A percentile compares a stretch with the other conserved stretches of the same genome.
These are phyloP conservation scores for Oryza glaberrima DNA, from an alignment of 176 grass and related monocot species.

Conservation along the genomic window DNA sequence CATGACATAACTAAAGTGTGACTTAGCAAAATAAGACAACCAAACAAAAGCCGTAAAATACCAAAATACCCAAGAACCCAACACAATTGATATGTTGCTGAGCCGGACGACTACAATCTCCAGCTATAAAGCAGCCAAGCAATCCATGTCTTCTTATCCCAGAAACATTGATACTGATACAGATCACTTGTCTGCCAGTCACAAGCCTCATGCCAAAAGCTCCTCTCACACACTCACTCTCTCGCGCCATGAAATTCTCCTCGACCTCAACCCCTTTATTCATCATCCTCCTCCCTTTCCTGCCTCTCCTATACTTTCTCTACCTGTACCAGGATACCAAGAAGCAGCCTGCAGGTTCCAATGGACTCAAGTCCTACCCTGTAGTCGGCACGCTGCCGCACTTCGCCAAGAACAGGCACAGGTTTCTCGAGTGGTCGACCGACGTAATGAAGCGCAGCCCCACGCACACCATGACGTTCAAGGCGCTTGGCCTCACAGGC, in stretches of 20 bases:
- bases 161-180: not conserved
- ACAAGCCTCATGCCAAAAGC: too few species aligned
- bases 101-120: not conserved
- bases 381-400: constrained; percentile 56
- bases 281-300: constrained; percentile 20
- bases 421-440: constrained; percentile 65
- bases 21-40: too few species aligned
- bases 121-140: not conserved
- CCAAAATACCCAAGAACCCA: too few species aligned
- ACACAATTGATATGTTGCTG: too few species aligned
- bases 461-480: constrained; percentile 62
- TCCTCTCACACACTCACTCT: not conserved
- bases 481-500: constrained; percentile 30
- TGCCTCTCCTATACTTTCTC: constrained; percentile 36
- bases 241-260: constrained; percentile 44
- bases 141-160: not conserved
- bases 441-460: constrained; percentile 48
- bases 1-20: too few species aligned
- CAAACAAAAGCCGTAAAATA: too few species aligned
- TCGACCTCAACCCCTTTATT: not conserved
- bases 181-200: not conserved
- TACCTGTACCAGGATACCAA: constrained; percentile 24
- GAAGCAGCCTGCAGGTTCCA: constrained; percentile 24
- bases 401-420: constrained; percentile 52
- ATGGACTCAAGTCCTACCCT: constrained; percentile 48